phyloP scores from a whole-genome alignment of 257 asterid species.

The Jacaranda mimosifolia region DNA sequence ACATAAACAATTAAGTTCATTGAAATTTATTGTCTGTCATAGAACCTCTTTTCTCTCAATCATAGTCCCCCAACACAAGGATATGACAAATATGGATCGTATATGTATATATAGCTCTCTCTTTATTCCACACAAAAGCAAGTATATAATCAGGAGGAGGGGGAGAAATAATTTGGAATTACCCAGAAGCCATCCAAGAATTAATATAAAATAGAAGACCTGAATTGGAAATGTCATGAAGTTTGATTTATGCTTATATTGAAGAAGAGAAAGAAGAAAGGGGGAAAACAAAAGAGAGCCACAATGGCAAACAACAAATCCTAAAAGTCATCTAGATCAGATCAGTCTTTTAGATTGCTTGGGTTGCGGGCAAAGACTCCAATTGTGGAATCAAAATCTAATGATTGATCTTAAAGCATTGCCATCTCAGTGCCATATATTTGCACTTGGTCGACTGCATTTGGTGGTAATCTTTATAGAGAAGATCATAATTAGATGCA shows the following conservation, averaged over 20 bases:
- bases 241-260: too few relatives aligned
- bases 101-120: background rate
- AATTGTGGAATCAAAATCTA: constrained; percentile 59
- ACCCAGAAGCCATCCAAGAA: constrained; percentile 8
- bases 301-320: constrained; percentile 68
- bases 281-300: constrained; percentile 34
- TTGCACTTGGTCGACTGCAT: constrained; percentile 36
- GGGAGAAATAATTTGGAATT: background rate
- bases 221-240: too few relatives aligned
- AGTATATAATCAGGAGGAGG: background rate
- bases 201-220: too few relatives aligned
- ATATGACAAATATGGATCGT: constrained; percentile 29
- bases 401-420: constrained; percentile 54
- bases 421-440: constrained; percentile 49
- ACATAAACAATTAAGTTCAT: constrained; percentile 6
- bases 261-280: background rate
- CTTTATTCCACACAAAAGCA: constrained; percentile 26
- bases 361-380: constrained; percentile 43
- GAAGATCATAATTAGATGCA: constrained; percentile 38
- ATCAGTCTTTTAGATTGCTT: constrained; percentile 51
- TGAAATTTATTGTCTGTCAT: constrained; percentile 27
- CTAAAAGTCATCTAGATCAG: constrained; percentile 51
- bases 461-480: constrained; percentile 27
- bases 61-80: constrained; percentile 16
- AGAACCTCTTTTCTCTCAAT: constrained; percentile 37